Conservation (phyloP, 805 yeast genomes). For the Sungouiozyma ichnusensis region DNA sequence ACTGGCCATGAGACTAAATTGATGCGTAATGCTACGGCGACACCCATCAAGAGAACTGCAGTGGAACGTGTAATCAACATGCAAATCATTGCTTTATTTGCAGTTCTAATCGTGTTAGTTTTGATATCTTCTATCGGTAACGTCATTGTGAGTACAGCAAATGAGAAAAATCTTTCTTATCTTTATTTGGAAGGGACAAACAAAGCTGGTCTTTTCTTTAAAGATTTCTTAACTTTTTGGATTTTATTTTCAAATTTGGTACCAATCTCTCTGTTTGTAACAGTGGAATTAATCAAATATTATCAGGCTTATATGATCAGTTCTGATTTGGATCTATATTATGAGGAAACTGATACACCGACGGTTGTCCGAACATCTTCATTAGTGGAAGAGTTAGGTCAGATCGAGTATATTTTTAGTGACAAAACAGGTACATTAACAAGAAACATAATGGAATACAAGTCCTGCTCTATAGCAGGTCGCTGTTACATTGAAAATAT, state of each 20-base stretch:
- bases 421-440: slow-evolving; percentile 98
- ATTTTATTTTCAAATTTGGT: slow-evolving; percentile 90
- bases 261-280: slow-evolving; percentile 94
- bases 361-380: slow-evolving; percentile 92
- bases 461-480: slow-evolving; percentile 88
- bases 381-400: slow-evolving; percentile 93
- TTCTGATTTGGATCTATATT: slow-evolving; percentile 88
- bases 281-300: slow-evolving; percentile 90
- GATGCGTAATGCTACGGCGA: slow-evolving; percentile 97
- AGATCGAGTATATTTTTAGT: slow-evolving; percentile 89
- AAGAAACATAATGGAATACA: slow-evolving; percentile 92
- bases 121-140: slow-evolving; percentile 82
- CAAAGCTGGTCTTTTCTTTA: slow-evolving; percentile 63
- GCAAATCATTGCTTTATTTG: slow-evolving; percentile 82
- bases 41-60: slow-evolving; percentile 95
- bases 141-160: slow-evolving; percentile 54
- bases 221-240: slow-evolving; percentile 89
- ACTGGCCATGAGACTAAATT: slow-evolving; percentile 98
- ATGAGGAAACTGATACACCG: slow-evolving; percentile 82
- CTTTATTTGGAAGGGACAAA: slow-evolving; percentile 58
- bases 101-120: slow-evolving; percentile 63
- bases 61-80: slow-evolving; percentile 91
- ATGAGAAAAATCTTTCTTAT: slow-evolving; percentile 44
- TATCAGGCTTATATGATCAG: slow-evolving; percentile 92
- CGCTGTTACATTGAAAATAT: slow-evolving; percentile 76